phyloP scores from a whole-genome alignment of 352 stramenopile genomes.

The Phytophthora pisi region DNA sequence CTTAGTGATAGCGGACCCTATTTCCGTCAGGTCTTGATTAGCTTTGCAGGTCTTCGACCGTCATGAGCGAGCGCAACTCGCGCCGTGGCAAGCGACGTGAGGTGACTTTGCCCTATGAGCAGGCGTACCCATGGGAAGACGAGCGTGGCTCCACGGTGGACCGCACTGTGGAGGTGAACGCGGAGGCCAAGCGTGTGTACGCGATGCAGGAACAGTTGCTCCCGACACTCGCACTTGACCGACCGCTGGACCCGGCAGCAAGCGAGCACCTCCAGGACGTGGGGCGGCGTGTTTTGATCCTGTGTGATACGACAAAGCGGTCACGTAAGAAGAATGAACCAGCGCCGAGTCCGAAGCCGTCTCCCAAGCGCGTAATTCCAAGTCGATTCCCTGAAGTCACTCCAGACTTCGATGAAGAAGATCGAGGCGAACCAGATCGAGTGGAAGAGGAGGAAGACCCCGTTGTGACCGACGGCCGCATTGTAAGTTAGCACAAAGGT shows the following conservation, averaged over 20 bases:
- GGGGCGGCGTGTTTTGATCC: constrained; percentile 55
- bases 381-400: constrained; percentile 54
- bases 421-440: constrained; percentile 28
- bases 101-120: constrained; percentile 47
- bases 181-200: constrained; percentile 60
- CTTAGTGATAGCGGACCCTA: neutral
- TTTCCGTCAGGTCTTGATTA: constrained; percentile 8
- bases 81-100: constrained; percentile 13
- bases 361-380: constrained; percentile 54
- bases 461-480: constrained; percentile 43
- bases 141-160: constrained; percentile 51
- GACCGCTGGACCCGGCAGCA: constrained; percentile 37
- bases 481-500: constrained; percentile 46
- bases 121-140: constrained; percentile 57
- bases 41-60: neutral
- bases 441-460: constrained; percentile 34
- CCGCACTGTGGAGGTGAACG: constrained; percentile 55
- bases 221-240: constrained; percentile 60
- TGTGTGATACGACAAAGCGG: constrained; percentile 52
- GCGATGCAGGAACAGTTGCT: constrained; percentile 60
- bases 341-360: constrained; percentile 16
- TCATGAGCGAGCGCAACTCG: constrained; percentile 20
- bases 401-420: constrained; percentile 30
- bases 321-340: constrained; percentile 36
- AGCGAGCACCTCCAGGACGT: constrained; percentile 67